Conservation (phyloP, 108 stramenopile species). For the Cylindrotheca closterium region DNA sequence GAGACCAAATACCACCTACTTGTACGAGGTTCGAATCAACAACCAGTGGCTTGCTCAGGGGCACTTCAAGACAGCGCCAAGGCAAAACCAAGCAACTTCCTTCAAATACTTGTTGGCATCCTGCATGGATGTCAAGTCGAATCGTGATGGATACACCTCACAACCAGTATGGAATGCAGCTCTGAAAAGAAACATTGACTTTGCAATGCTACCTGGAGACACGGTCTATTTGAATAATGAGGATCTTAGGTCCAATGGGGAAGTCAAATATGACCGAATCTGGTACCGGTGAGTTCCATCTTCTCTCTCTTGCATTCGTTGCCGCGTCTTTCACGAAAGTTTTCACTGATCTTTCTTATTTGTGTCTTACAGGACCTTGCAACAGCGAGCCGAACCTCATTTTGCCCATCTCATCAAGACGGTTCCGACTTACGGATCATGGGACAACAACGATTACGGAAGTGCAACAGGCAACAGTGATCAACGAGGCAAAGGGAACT, state of each 20-base stretch:
- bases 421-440: slow-evolving; percentile 20
- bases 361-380: slow-evolving; percentile 1
- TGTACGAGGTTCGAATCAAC: slow-evolving; percentile 13
- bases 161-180: slow-evolving; percentile 29
- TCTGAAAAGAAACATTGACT: slow-evolving; percentile 7
- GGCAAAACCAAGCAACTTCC: neutral
- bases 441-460: slow-evolving; percentile 38
- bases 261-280: slow-evolving; percentile 19
- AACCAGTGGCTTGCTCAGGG: slow-evolving; percentile 16
- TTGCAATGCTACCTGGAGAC: slow-evolving; percentile 29
- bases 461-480: slow-evolving; percentile 6
- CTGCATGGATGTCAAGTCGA: slow-evolving; percentile 21
- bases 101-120: slow-evolving; percentile 21
- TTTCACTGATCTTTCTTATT: neutral
- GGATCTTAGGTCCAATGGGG: slow-evolving; percentile 11
- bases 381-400: slow-evolving; percentile 26
- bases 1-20: slow-evolving; percentile 12
- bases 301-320: no score
- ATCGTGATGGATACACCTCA: neutral
- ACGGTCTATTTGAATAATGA: slow-evolving; percentile 26
- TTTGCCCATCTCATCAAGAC: slow-evolving; percentile 24
- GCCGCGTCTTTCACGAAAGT: no score
- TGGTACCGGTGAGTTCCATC: slow-evolving; percentile 11
- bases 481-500: slow-evolving; percentile 24
- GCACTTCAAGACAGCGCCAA: slow-evolving; percentile 5